These are phyloP conservation scores for Plenodomus tracheiphilus DNA, from an alignment of 2,329 filamentous ascomycete species.

Conservation along the genomic window DNA sequence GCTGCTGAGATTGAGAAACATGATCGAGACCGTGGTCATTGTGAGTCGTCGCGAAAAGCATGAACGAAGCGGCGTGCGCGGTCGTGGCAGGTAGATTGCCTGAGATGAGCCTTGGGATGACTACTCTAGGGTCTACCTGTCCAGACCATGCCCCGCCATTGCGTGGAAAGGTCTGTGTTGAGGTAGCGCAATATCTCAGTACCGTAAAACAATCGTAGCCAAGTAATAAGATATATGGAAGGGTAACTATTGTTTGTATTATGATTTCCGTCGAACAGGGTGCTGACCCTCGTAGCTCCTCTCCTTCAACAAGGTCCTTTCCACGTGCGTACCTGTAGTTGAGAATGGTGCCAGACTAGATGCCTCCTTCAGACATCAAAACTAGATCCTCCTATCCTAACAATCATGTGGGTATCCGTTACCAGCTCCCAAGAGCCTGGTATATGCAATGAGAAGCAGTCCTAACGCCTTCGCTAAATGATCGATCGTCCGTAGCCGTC, in stretches of 20 bases:
- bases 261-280: background rate
- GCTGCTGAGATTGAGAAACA: slow-evolving; percentile 5
- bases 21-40: slow-evolving; percentile 17
- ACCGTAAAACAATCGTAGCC: background rate
- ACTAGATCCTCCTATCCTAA: slow-evolving; percentile 6
- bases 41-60: slow-evolving; percentile 13
- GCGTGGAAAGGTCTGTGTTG: background rate
- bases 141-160: slow-evolving; percentile 1
- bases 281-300: background rate
- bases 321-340: background rate
- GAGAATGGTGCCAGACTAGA: background rate
- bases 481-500: slow-evolving; percentile 24
- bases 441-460: background rate
- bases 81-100: slow-evolving; percentile 27
- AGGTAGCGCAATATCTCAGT: background rate
- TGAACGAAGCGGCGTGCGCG: slow-evolving; percentile 9
- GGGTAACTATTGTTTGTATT: background rate
- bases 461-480: slow-evolving; percentile 44
- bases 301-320: background rate
- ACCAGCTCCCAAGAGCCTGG: slow-evolving; percentile 1
- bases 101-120: slow-evolving; percentile 12
- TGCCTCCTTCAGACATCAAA: background rate
- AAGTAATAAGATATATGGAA: background rate
- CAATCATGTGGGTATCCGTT: slow-evolving; percentile 11
- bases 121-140: slow-evolving; percentile 1